Base-by-base conservation (phyloP, 345 rosid species). In the Gossypium mustelinum region DNA sequence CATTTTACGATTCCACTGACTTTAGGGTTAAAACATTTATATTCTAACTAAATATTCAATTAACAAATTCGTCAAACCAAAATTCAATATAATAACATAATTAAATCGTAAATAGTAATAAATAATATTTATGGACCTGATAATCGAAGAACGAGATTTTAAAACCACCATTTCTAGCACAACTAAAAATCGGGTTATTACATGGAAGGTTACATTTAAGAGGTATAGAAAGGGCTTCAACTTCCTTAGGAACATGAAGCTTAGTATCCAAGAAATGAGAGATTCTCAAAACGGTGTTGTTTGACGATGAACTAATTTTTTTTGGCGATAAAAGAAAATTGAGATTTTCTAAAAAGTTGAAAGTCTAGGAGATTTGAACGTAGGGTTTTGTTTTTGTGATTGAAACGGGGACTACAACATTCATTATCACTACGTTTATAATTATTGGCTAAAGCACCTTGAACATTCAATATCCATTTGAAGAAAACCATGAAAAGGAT, bases 201-300 rank as follows among this genome's bases (percentile, higher is more conserved):
- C 41, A 5, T 34, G 0, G 7, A 34, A 34, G 1, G 7, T 5
- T 34, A 34, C 1, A 92, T 77, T 87, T 89, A 52, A 51, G 75
- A 7, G 24, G 44, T 80, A 93, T 82, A 39, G 90, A 87, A 51
- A 98, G 99, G 5, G 94, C 99, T 64, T 89, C 97, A 50, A 89
- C 85, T 68, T 89, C 83, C 29, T 97, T 83, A 50, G 72, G 72
- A 60, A 88, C 81, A 10, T 82, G 87, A 18, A 79, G 65, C 55
- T 81, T 86, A 3, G 85, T 74, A 65, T 85, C 94, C 0, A 97
- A 97, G 73, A 92, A 93, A 75, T 86, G 85, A 18, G 89, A 82
- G 65, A 92, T 80, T 77, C 91, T 87, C 8, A 89, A 84, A 58
- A 76, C 66, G 9, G 87, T 79, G n/a, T 78, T 76, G 25, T 82